These are phyloP conservation scores for Botrytis elliptica DNA, from an alignment of 2,329 filamentous ascomycete species.

Conservation along the genomic window DNA sequence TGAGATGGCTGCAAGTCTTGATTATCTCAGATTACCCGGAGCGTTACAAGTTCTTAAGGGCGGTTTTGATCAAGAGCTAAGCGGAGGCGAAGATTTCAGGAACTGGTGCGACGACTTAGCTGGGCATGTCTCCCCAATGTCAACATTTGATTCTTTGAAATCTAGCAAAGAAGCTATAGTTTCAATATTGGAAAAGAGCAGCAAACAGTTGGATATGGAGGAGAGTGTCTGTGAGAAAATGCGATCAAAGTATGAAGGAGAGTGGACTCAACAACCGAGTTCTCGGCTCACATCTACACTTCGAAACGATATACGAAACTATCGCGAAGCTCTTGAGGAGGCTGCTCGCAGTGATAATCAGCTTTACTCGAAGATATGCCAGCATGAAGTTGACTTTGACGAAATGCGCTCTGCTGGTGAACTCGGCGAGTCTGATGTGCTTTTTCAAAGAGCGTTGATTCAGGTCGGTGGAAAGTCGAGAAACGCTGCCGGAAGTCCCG, in stretches of 20 bases:
- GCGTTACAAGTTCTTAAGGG: conserved; percentile 91
- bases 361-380: conserved; percentile 76
- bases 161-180: conserved; percentile 75
- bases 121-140: conserved; percentile 74
- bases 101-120: conserved; percentile 93
- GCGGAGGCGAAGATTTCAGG: conserved; percentile 86
- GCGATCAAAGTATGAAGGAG: conserved; percentile 91
- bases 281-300: conserved; percentile 84
- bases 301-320: conserved; percentile 81
- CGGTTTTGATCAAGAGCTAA: conserved; percentile 83
- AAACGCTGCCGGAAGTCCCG: conserved; percentile 57
- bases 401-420: conserved; percentile 92
- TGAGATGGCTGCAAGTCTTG: conserved; percentile 92
- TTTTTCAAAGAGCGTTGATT: conserved; percentile 84
- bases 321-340: conserved; percentile 85
- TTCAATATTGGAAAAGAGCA: conserved; percentile 70
- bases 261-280: conserved; percentile 98
- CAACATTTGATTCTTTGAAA: conserved; percentile 76
- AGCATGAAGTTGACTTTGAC: conserved; percentile 85
- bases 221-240: conserved; percentile 99
- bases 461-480: conserved; percentile 67
- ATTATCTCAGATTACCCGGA: conserved; percentile 86
- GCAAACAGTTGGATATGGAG: conserved; percentile 91
- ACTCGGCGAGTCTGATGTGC: conserved; percentile 78
- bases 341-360: conserved; percentile 83